Percentiles rank a stretch among this genome's conserved stretches.
Conservation (phyloP, 257 asterid genomes). For the Orobanche coerulescens region DNA sequence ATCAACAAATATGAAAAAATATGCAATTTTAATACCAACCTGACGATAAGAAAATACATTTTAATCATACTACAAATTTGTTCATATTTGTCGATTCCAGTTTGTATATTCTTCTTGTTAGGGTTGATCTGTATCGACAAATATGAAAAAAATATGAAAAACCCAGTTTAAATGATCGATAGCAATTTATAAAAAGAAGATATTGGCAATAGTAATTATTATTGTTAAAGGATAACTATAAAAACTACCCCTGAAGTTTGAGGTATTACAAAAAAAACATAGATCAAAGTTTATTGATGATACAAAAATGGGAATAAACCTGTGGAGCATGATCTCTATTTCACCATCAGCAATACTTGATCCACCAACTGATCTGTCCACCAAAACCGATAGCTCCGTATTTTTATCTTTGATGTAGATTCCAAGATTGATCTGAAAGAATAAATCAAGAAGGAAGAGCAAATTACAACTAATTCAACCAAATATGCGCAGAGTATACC, state of each 20-base stretch:
- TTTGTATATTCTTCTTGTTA: too few relatives aligned
- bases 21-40: too few relatives aligned
- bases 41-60: too few relatives aligned
- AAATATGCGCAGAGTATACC: too few relatives aligned
- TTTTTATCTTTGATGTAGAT: slow-evolving; percentile 64
- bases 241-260: neutral
- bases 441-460: neutral
- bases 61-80: too few relatives aligned
- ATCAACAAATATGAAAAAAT: too few relatives aligned
- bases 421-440: slow-evolving; percentile 84
- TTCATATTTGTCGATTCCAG: too few relatives aligned
- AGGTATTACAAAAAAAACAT: neutral
- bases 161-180: too few relatives aligned
- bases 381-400: slow-evolving; percentile 82
- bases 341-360: slow-evolving; percentile 80
- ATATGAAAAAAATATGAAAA: too few relatives aligned
- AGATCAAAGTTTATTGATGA: neutral
- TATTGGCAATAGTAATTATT: neutral
- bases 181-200: too few relatives aligned
- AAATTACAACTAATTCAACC: neutral
- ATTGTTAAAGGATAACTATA: neutral
- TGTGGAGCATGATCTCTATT: slow-evolving; percentile 89
- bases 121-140: too few relatives aligned
- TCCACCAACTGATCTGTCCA: slow-evolving; percentile 94
- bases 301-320: slow-evolving; percentile 31